Conservation (phyloP, 768 basidiomycete genomes). For the Suillus spraguei region DNA sequence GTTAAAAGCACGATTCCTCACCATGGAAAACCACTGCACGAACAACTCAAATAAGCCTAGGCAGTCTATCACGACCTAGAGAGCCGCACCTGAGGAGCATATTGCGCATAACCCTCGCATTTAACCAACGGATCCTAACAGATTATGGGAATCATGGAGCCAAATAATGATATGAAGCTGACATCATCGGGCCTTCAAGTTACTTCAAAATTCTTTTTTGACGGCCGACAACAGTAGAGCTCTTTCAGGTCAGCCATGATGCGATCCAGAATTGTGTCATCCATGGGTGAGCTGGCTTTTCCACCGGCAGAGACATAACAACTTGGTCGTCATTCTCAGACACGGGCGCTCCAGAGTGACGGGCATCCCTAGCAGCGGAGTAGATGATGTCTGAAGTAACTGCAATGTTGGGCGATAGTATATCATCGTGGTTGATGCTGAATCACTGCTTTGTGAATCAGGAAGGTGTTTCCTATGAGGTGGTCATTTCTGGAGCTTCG, state of each 20-base stretch:
- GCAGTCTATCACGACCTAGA: neutral
- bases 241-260: constrained; percentile 60
- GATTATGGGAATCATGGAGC: neutral
- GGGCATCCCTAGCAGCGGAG: constrained; percentile 62
- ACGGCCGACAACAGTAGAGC: constrained; percentile 58
- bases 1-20: constrained; percentile 26
- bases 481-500: constrained; percentile 5
- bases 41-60: constrained; percentile 3
- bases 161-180: neutral
- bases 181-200: constrained; percentile 59
- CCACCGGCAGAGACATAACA: constrained; percentile 8
- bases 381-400: constrained; percentile 48
- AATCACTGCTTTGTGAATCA: neutral
- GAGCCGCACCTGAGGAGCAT: constrained; percentile 54
- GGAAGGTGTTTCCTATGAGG: neutral
- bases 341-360: constrained; percentile 57
- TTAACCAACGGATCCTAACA: constrained; percentile 50
- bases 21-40: constrained; percentile 55
- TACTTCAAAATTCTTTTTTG: constrained; percentile 51
- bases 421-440: constrained; percentile 40
- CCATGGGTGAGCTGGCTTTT: constrained; percentile 14
- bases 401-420: constrained; percentile 49
- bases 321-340: constrained; percentile 13
- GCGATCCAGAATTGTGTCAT: constrained; percentile 44
- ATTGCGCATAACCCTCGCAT: constrained; percentile 52